Percentiles rank a stretch among this genome's conserved stretches.
Evolutionary conservation across 352 stramenopile species (phyloP).

Genomic region (Globisporangium rhizosaccharum): DNA sequence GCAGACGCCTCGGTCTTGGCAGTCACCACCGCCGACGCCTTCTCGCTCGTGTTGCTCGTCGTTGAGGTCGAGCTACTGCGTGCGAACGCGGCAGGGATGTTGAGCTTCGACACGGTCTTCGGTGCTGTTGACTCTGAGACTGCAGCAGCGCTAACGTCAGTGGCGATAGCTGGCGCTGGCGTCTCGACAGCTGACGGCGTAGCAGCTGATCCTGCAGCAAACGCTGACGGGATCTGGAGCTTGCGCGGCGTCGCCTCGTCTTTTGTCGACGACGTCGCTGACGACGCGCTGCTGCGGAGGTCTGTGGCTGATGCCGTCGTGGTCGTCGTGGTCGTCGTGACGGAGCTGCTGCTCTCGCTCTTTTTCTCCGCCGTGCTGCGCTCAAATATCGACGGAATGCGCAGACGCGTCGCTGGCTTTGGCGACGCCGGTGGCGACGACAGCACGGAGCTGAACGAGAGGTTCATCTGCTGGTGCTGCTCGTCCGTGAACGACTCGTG

Average conservation of each 20-base stretch:
- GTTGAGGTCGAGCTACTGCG: constrained; percentile 24
- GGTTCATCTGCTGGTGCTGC: neutral
- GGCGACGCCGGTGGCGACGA: constrained; percentile 16
- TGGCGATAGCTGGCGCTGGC: neutral
- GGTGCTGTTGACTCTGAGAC: constrained; percentile 12
- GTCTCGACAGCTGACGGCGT: neutral
- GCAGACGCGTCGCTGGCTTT: constrained; percentile 27
- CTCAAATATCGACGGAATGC: constrained; percentile 55
- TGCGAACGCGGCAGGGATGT: constrained; percentile 42
- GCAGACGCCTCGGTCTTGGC: neutral
- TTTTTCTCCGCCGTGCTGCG: constrained; percentile 15
- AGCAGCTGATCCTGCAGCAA: constrained; percentile 6
- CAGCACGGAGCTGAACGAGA: constrained; percentile 13
- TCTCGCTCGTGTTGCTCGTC: constrained; percentile 21
- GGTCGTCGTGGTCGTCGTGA: too few species aligned
- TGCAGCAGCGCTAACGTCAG: neutral
- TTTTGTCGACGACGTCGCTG: constrained; percentile 19
- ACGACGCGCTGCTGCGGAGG: constrained; percentile 24
- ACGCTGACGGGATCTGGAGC: constrained; percentile 18
- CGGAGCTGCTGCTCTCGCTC: constrained; percentile 2
- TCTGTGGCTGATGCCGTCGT: neutral
- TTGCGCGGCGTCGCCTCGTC: constrained; percentile 16
- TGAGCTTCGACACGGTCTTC: constrained; percentile 61
- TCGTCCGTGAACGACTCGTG: constrained; percentile 15
- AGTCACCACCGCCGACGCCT: neutral